phyloP scores from a whole-genome alignment of 495 filamentous ascomycete species.

The Daldinia caldariorum region DNA sequence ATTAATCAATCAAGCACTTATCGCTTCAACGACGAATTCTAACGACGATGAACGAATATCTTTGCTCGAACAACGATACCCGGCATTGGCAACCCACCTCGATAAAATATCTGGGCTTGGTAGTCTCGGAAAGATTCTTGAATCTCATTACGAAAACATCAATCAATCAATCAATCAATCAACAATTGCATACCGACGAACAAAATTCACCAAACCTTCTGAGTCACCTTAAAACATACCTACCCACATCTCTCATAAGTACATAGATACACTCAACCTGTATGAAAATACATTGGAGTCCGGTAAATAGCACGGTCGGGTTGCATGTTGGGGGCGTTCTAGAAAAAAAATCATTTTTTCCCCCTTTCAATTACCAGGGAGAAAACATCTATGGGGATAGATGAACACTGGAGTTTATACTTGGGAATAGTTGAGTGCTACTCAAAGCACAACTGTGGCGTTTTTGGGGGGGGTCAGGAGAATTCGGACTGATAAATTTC shows the following conservation, averaged over 20 bases:
- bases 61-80: constrained; percentile 34
- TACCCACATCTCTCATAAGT: constrained; percentile 14
- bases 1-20: constrained; percentile 16
- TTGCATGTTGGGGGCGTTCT: constrained; percentile 37
- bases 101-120: constrained; percentile 33
- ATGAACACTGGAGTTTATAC: constrained; percentile 20
- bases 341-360: constrained; percentile 23
- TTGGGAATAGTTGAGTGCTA: constrained; percentile 6
- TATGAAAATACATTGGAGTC: constrained; percentile 34
- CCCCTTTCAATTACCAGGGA: constrained; percentile 14
- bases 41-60: constrained; percentile 27
- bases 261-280: constrained; percentile 32
- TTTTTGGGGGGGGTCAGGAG: constrained; percentile 22
- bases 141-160: constrained; percentile 12
- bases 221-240: constrained; percentile 21
- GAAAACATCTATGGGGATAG: constrained; percentile 31
- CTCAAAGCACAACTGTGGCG: constrained; percentile 27
- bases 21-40: constrained; percentile 2
- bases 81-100: constrained; percentile 36
- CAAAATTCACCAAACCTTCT: constrained; percentile 27
- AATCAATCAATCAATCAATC: not conserved
- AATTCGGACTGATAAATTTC: not conserved
- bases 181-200: constrained; percentile 19
- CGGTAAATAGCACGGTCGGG: constrained; percentile 35
- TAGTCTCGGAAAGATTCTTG: constrained; percentile 24